Evolutionary conservation across 2,329 filamentous ascomycete species (phyloP).

Genomic region (Fusarium zealandicum): DNA sequence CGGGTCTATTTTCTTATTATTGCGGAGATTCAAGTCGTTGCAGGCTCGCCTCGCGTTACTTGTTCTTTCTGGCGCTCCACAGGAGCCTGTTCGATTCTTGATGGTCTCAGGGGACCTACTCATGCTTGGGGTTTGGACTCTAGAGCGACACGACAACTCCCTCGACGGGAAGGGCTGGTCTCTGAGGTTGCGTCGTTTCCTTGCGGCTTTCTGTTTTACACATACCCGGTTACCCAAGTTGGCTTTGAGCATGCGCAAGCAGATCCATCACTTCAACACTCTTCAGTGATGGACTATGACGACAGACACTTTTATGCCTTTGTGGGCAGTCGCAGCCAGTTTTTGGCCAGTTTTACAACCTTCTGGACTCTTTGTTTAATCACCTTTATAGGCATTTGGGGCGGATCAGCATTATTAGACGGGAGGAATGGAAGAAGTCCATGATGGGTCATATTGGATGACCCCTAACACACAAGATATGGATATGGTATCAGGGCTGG

Average conservation of each 20-base stretch:
- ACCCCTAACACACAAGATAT: slow-evolving; percentile 17
- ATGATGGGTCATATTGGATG: slow-evolving; percentile 25
- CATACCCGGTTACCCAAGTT: slow-evolving; percentile 38
- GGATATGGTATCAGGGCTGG: slow-evolving; percentile 36
- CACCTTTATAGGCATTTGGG: slow-evolving; percentile 31
- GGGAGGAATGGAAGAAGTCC: slow-evolving; percentile 30
- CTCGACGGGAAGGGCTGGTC: slow-evolving; percentile 40
- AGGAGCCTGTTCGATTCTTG: slow-evolving; percentile 33
- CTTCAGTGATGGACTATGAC: slow-evolving; percentile 32
- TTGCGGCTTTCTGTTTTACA: slow-evolving; percentile 39
- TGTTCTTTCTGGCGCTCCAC: slow-evolving; percentile 32
- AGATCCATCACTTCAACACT: slow-evolving; percentile 41
- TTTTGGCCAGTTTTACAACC: slow-evolving; percentile 34
- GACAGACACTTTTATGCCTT: slow-evolving; percentile 29
- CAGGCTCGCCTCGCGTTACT: slow-evolving; percentile 14
- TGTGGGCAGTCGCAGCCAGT: slow-evolving; percentile 26
- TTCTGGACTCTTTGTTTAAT: slow-evolving; percentile 43
- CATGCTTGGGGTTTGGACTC: slow-evolving; percentile 30
- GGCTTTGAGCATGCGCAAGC: slow-evolving; percentile 35
- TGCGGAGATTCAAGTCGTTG: slow-evolving; percentile 20
- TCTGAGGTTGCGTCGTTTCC: slow-evolving; percentile 39
- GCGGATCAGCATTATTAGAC: slow-evolving; percentile 33
- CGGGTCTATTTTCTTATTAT: slow-evolving; percentile 29
- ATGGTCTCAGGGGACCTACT: slow-evolving; percentile 27
- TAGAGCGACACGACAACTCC: slow-evolving; percentile 37